Evolutionary conservation across 176 grass and related monocot genomes (phyloP).

Genomic region (Eragrostis curvula): DNA sequence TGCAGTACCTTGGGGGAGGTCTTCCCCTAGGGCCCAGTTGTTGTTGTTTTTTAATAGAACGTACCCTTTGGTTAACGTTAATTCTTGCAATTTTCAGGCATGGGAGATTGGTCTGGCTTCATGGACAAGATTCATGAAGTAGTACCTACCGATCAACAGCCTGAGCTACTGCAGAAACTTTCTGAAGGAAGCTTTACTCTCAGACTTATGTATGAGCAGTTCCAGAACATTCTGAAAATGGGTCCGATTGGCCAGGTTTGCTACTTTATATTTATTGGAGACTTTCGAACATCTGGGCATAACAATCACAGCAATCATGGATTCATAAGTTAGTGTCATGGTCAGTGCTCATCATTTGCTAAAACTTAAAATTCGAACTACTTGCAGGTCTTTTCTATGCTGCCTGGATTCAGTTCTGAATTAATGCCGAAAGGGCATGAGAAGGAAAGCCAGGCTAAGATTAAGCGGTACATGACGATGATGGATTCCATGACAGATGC

Average conservation of each 20-base stretch:
- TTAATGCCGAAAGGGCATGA: constrained; percentile 97
- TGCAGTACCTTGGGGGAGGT: too few species aligned
- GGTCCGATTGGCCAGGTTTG: too few species aligned
- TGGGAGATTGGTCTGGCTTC: constrained; percentile 93
- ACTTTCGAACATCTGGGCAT: constrained; percentile 33
- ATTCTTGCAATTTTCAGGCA: constrained; percentile 47
- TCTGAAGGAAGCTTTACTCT: constrained; percentile 95
- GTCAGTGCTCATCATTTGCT: not conserved
- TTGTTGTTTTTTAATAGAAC: too few species aligned
- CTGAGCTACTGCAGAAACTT: constrained; percentile 85
- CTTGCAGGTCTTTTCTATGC: constrained; percentile 91
- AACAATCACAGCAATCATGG: not conserved
- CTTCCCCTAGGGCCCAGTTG: too few species aligned
- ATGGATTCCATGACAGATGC: constrained; percentile 99
- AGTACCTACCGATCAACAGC: constrained; percentile 92
- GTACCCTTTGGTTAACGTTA: constrained; percentile 26
- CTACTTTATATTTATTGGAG: too few species aligned
- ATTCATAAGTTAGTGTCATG: not conserved
- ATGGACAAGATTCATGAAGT: constrained; percentile 98
- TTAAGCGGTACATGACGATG: constrained; percentile 98
- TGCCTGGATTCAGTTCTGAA: constrained; percentile 86
- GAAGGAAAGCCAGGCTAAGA: constrained; percentile 94
- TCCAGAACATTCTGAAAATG: too few species aligned
- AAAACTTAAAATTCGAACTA: not conserved
- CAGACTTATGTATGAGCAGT: too few species aligned